Base-by-base conservation (phyloP, 345 rosid genomes). In the Gossypium arboreum region DNA sequence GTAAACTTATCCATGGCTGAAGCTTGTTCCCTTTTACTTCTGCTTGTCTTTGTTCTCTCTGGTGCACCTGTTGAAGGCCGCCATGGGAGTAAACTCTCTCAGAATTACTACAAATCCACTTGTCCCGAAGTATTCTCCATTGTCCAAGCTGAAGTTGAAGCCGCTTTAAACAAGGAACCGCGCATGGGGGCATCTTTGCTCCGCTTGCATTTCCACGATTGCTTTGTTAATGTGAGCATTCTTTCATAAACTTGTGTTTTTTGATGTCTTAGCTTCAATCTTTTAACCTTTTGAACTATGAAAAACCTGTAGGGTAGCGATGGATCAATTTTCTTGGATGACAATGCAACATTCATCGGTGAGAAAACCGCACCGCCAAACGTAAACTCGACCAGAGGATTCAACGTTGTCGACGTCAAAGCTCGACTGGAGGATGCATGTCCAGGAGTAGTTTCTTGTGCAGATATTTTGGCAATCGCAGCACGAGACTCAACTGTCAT, bases 391-490 rank as follows among this genome's bases (percentile, higher is more conserved):
- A 76, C 9, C 3, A 77, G 88, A 57, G 88, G 92, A 12, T 85
- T 78, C 39, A 39, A 84, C 4, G 88, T 80, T 16, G 72, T 88
- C 17, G 82, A 84, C 76, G 11, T 87, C n/a, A 84, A 88, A 78
- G 77, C 83, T n/a, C 34, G 73, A 12, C 79, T 87, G 12, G 88
- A 88, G 79, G n/a, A 72, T 50, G 78, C 79, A 15, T 87, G 90
- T 72, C 90, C 87, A 2, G 75, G 84, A 20, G 76, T 84, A 5
- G 88, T 89, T 43, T 87, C 89, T 0, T 89, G 91, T 48, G 87
- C 90, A 3, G 90, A 89, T 82, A 63, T 86, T 55, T 52, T 88
- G 8, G 86, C 90, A 54, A 75, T 88, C 29, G 88, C 86, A 9
- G 84, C 92, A 29, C 82, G 81, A 0, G 85, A 88, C 65, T 83